phyloP scores from a whole-genome alignment of 495 filamentous ascomycete species.

The Tetracladium setigerum region DNA sequence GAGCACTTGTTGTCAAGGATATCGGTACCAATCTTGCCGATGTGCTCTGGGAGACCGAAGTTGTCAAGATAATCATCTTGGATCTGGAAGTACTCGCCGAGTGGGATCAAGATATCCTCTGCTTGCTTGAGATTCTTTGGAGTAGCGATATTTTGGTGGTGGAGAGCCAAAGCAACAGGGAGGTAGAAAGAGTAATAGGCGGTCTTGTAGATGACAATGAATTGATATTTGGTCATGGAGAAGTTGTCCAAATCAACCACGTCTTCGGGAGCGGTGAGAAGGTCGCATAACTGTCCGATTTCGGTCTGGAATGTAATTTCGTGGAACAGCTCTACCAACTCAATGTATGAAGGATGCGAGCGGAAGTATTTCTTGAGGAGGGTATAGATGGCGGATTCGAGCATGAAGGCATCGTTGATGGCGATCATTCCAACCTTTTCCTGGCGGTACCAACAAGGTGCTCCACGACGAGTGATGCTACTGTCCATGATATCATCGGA shows the following conservation, averaged over 20 bases:
- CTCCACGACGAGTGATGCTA: constrained; percentile 84
- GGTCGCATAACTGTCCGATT: constrained; percentile 86
- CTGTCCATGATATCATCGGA: constrained; percentile 98
- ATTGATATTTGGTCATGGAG: constrained; percentile 87
- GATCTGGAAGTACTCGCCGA: constrained; percentile 98
- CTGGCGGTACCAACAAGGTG: constrained; percentile 91
- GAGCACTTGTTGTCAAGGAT: constrained; percentile 99
- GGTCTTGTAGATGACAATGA: constrained; percentile 99
- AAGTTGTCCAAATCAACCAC: constrained; percentile 86
- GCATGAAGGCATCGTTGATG: constrained; percentile 97
- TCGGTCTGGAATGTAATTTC: constrained; percentile 90
- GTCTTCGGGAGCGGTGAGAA: constrained; percentile 94
- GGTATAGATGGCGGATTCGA: constrained; percentile 82
- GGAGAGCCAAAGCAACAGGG: constrained; percentile 83
- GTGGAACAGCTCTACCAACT: constrained; percentile 92
- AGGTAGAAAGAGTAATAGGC: constrained; percentile 99
- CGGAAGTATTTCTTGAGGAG: constrained; percentile 92
- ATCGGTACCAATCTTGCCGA: constrained; percentile 98
- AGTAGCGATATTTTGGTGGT: constrained; percentile 74
- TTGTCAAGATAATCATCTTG: constrained; percentile 99
- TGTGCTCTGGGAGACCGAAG: constrained; percentile 80
- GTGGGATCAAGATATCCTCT: constrained; percentile 90
- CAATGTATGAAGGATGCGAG: constrained; percentile 74
- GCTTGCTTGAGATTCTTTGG: constrained; percentile 77
- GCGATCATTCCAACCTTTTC: constrained; percentile 85